A percentile compares a stretch with the other conserved stretches of the same genome.
These are phyloP conservation scores for Gaultheria prostrata DNA, from an alignment of 148 eudicot genomes.

Conservation along the genomic window DNA sequence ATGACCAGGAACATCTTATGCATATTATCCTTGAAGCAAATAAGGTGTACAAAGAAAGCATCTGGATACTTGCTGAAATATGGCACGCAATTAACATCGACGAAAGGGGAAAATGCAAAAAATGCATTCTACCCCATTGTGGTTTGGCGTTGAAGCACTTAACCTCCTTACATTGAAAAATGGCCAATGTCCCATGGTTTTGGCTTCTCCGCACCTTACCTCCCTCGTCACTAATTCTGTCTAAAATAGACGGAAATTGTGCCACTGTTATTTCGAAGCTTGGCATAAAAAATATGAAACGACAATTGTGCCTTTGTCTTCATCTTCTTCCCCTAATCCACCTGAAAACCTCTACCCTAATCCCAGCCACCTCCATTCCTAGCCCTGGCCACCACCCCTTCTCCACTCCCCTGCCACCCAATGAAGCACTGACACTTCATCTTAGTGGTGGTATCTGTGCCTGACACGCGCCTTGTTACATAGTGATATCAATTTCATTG, in stretches of 20 bases:
- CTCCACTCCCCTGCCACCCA: background rate
- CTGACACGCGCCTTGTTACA: background rate
- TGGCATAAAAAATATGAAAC: background rate
- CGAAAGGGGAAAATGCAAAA: background rate
- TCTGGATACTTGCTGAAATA: background rate
- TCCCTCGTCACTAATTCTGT: background rate
- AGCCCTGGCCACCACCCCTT: background rate
- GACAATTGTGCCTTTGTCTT: background rate
- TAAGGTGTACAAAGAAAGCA: background rate
- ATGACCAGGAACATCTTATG: background rate
- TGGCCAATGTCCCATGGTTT: background rate
- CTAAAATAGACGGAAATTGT: background rate
- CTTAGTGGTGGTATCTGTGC: background rate
- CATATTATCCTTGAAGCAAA: background rate
- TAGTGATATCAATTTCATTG: background rate
- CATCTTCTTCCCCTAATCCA: conserved; percentile 4
- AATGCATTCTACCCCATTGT: background rate
- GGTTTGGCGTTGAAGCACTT: background rate
- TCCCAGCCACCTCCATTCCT: background rate
- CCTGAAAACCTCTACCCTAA: background rate
- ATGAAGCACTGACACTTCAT: background rate
- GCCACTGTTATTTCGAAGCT: background rate
- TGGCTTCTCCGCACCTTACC: background rate
- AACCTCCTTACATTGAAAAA: background rate
- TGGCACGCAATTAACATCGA: background rate